Percentiles rank a stretch among this genome's conserved stretches.
These are phyloP conservation scores for Zarea fungicola DNA, from an alignment of 2,329 filamentous ascomycete genomes.

Conservation along the genomic window DNA sequence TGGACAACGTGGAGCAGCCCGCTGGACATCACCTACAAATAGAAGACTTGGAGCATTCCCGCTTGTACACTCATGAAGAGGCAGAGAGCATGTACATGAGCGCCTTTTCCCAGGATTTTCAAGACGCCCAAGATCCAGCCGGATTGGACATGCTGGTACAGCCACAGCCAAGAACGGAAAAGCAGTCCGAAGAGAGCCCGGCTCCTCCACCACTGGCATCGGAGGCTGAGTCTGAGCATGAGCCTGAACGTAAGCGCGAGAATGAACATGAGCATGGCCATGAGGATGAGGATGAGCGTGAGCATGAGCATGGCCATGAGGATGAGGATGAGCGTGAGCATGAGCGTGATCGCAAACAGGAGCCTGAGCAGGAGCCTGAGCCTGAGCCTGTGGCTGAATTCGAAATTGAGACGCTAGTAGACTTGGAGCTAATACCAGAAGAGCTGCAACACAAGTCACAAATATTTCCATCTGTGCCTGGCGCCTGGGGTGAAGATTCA, in stretches of 20 bases:
- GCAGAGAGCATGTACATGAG: constrained; percentile 87
- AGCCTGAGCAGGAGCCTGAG: constrained; percentile 5
- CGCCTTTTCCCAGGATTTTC: constrained; percentile 49
- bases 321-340: not conserved
- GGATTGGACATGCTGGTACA: not conserved
- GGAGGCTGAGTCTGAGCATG: not conserved
- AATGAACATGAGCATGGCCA: no score
- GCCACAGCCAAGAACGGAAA: not conserved
- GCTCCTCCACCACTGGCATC: not conserved
- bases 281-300: not conserved
- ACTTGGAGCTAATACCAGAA: not conserved
- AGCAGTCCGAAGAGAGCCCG: not conserved
- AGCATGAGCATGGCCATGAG: not conserved
- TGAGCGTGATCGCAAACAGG: no score
- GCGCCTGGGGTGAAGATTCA: constrained; percentile 43
- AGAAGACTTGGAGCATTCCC: constrained; percentile 58
- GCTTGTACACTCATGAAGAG: constrained; percentile 71
- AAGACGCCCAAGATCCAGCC: constrained; percentile 14
- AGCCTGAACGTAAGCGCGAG: not conserved
- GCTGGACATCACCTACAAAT: no score
- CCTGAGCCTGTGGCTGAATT: not conserved
- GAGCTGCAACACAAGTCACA: not conserved
- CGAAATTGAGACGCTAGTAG: not conserved
- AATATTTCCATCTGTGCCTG: constrained; percentile 39
- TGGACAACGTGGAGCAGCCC: no score